Evolutionary conservation across 768 basidiomycete genomes (phyloP).

Genomic region (Amanita pseudoporphyria): DNA sequence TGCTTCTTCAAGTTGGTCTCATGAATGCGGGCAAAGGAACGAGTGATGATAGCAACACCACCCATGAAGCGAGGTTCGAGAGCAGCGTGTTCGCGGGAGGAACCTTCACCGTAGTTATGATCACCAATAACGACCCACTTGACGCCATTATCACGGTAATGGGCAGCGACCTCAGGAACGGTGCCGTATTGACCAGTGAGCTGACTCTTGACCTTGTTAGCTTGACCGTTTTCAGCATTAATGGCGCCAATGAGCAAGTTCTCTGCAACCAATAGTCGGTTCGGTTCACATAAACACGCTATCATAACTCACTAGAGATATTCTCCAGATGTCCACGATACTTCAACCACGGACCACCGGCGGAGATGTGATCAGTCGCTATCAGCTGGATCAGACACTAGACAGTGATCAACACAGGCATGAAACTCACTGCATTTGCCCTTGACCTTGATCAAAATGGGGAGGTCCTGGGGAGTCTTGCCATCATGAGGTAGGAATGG

Average conservation of each 20-base stretch:
- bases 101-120: slow-evolving; percentile 96
- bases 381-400: slow-evolving; percentile 6
- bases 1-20: slow-evolving; percentile 99
- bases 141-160: slow-evolving; percentile 83
- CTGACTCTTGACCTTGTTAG: slow-evolving; percentile 93
- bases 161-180: slow-evolving; percentile 78
- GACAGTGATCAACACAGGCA: background rate
- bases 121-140: slow-evolving; percentile 98
- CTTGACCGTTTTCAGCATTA: slow-evolving; percentile 90
- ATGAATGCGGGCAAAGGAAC: slow-evolving; percentile 97
- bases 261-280: slow-evolving; percentile 35
- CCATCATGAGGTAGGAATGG: slow-evolving; percentile 94
- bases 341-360: slow-evolving; percentile 99
- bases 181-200: slow-evolving; percentile 75
- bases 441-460: slow-evolving; percentile 94
- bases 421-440: slow-evolving; percentile 91
- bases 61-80: slow-evolving; percentile 94
- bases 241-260: slow-evolving; percentile 98
- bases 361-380: slow-evolving; percentile 92
- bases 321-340: slow-evolving; percentile 98
- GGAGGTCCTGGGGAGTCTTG: slow-evolving; percentile 81
- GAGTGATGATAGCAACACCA: slow-evolving; percentile 90
- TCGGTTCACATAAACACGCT: background rate
- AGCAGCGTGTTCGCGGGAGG: slow-evolving; percentile 96
- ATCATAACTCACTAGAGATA: slow-evolving; percentile 68